Base-by-base conservation (phyloP, 1,139 yeast species). In the Sugiyamaella neomexicana region DNA sequence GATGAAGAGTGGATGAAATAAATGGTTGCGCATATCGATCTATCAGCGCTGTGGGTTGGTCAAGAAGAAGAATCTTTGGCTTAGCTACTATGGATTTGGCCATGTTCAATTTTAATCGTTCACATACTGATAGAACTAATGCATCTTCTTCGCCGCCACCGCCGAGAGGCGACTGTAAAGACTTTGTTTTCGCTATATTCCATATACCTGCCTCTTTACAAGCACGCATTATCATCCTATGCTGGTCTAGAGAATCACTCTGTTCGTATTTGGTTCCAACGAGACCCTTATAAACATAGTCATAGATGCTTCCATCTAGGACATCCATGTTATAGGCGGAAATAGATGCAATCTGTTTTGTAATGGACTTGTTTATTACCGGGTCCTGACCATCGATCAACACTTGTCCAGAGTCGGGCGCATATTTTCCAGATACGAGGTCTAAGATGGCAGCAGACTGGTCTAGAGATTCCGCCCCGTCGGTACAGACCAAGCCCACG, bases 131-230 rank as follows among this genome's bases (percentile, higher is more conserved):
- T 2, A 52, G 32, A 13, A 40, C 36, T 8, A 25, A 25, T 13
- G 41, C 52, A 17, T 37, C 16, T n/a, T 43, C 16, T 13, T 13
- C 52, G 13, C 46, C 49, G 13, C 37, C 16, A 4, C 7, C 52
- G 13, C 46, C 49, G 13, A 46, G 32, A 36, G 27, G 41, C 16
- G 55, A 37, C 29, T 47, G 55, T 17, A 52, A 37, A 1, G 50
- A 29, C 15, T 27, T 37, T 15, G 38, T 29, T 20, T 47, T 47
- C n/a, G 43, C 43, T 12, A 38, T 23, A 29, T 37, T 16, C 52
- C 52, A 52, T 6, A 52, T 13, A 2, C 43, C 47, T 9, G 55
- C 52, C 10, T 46, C 39, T 20, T 52, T 52, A 40, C 55, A 52
- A 1, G 55, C 55, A 12, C 52, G 42, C 37, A 52, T 39, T 20